Evolutionary conservation across 495 filamentous ascomycete genomes (phyloP).

Genomic region (Neurospora sp.): DNA sequence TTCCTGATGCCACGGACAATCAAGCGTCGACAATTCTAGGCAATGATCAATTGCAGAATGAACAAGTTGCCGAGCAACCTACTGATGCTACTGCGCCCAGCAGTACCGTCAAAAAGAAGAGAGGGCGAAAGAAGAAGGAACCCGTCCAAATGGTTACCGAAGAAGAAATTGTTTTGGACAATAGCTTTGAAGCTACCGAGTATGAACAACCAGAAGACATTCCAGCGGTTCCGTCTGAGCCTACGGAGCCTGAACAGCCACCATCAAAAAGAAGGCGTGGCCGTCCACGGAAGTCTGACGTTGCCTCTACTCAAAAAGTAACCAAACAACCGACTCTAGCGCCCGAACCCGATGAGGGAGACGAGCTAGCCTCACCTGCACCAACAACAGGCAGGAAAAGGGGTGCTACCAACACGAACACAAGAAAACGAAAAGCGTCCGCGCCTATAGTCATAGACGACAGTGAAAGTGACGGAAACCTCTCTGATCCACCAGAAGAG

Average conservation of each 20-base stretch:
- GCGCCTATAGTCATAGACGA: not conserved
- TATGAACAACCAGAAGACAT: not conserved
- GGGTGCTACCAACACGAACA: not conserved
- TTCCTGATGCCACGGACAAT: not conserved
- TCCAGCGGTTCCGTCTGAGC: not conserved
- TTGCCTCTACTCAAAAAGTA: not conserved
- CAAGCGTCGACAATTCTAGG: not conserved
- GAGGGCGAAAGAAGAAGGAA: conserved; percentile 15
- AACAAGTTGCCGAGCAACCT: not conserved
- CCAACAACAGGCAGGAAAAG: conserved; percentile 1
- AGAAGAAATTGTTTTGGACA: not conserved
- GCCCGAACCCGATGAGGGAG: not conserved
- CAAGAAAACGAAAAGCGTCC: not conserved
- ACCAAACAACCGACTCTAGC: not conserved
- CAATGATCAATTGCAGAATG: not conserved
- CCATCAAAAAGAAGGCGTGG: conserved; percentile 12
- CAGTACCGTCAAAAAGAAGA: conserved; percentile 2
- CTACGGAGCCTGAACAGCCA: not conserved
- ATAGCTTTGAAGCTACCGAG: not conserved
- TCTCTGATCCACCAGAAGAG: not conserved
- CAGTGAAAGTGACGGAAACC: not conserved
- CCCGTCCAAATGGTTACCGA: not conserved
- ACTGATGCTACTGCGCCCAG: not conserved
- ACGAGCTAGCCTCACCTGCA: not conserved
- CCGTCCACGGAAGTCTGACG: conserved; percentile 8